Evolutionary conservation across 2,329 filamentous ascomycete genomes (phyloP).

Genomic region (Chrysoporthe deuterocubensis): DNA sequence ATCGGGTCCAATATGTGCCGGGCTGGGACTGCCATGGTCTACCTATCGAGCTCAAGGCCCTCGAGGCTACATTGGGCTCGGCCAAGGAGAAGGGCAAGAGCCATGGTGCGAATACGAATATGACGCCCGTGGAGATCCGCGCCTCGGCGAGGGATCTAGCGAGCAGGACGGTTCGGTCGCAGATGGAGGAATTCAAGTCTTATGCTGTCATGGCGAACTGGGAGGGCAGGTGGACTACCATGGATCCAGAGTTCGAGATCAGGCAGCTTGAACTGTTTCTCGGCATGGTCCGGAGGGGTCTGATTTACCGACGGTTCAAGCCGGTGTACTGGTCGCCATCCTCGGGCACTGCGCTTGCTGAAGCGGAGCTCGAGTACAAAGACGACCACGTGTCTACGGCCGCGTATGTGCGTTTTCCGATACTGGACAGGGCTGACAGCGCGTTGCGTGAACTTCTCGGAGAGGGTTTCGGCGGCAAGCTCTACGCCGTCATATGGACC

Average conservation of each 20-base stretch:
- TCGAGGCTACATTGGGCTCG: slow-evolving; percentile 57
- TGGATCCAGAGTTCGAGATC: slow-evolving; percentile 76
- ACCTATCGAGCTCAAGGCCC: slow-evolving; percentile 94
- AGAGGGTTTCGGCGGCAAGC: slow-evolving; percentile 46
- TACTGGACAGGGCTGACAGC: slow-evolving; percentile 54
- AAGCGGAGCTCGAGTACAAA: slow-evolving; percentile 84
- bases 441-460: slow-evolving; percentile 42
- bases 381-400: slow-evolving; percentile 73
- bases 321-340: slow-evolving; percentile 88
- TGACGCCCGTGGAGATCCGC: slow-evolving; percentile 63
- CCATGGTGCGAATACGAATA: slow-evolving; percentile 36
- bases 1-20: slow-evolving; percentile 78
- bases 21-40: slow-evolving; percentile 99
- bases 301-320: slow-evolving; percentile 79
- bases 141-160: slow-evolving; percentile 69
- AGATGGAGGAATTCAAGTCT: slow-evolving; percentile 73
- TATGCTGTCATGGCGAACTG: slow-evolving; percentile 84
- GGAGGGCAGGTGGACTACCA: slow-evolving; percentile 76
- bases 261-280: slow-evolving; percentile 76
- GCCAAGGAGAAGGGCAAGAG: slow-evolving; percentile 29
- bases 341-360: slow-evolving; percentile 77
- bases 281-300: slow-evolving; percentile 71
- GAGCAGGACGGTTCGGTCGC: slow-evolving; percentile 67
- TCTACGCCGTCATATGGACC: slow-evolving; percentile 95
- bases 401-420: slow-evolving; percentile 80